Conservation (phyloP, 208 protist genomes). For the Leptomonas pyrrhocoris region DNA sequence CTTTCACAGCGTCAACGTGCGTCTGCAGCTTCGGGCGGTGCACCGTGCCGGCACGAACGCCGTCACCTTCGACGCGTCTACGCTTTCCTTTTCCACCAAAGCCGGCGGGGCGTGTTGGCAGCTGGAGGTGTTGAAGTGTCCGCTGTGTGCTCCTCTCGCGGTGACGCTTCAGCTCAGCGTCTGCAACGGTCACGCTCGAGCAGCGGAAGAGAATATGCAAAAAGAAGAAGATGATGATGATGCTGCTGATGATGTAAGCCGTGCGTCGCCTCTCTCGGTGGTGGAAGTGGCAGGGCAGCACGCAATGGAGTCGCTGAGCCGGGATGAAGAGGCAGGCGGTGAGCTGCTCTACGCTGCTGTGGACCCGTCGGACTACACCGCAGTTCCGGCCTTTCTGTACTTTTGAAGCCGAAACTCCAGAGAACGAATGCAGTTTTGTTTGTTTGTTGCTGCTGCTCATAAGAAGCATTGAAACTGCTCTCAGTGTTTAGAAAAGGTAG, state of each 20-base stretch:
- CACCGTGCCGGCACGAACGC: background rate
- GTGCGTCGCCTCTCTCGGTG: slow-evolving; percentile 6
- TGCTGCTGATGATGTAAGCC: background rate
- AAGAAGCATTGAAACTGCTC: too few species aligned
- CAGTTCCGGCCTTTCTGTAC: slow-evolving; percentile 51
- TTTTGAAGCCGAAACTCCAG: slow-evolving; percentile 18
- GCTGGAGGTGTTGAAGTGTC: slow-evolving; percentile 52
- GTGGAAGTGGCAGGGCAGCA: slow-evolving; percentile 13
- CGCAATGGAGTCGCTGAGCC: background rate
- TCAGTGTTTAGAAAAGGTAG: too few species aligned
- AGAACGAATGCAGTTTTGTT: background rate
- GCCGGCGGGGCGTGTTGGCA: slow-evolving; percentile 24
- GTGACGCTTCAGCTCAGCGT: slow-evolving; percentile 19
- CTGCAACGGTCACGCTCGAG: background rate
- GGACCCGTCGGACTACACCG: slow-evolving; percentile 47
- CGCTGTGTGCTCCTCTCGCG: slow-evolving; percentile 34
- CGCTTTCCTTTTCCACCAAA: background rate
- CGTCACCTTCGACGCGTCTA: slow-evolving; percentile 15
- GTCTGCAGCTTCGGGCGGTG: slow-evolving; percentile 43
- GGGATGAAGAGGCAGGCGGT: background rate
- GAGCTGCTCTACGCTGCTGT: slow-evolving; percentile 15
- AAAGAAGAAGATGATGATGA: background rate
- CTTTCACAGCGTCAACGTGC: slow-evolving; percentile 73
- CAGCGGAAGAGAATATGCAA: background rate
- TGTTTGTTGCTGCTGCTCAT: background rate